These are phyloP conservation scores for Copromyces sp. DNA, from an alignment of 495 filamentous ascomycete species.

Conservation along the genomic window DNA sequence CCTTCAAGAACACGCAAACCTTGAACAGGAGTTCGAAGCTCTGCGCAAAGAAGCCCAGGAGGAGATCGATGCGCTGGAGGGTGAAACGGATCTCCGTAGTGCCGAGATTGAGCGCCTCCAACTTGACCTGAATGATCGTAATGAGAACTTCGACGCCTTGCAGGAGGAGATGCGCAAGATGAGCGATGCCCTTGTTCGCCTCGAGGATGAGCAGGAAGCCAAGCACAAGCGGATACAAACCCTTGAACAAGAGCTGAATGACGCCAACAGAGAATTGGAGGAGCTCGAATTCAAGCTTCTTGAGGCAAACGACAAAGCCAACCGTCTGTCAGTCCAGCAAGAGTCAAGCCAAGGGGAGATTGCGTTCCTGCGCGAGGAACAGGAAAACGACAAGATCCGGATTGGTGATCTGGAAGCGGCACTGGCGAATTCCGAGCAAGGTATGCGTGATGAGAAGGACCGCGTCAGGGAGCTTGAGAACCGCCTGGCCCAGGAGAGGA, in stretches of 20 bases:
- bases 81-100: constrained; percentile 60
- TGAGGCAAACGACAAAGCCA: constrained; percentile 74
- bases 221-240: constrained; percentile 54
- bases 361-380: constrained; percentile 89
- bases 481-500: constrained; percentile 63
- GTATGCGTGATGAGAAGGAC: constrained; percentile 70
- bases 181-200: constrained; percentile 68
- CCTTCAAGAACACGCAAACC: constrained; percentile 62
- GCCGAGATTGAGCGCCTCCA: constrained; percentile 64
- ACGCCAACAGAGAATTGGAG: constrained; percentile 68
- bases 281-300: constrained; percentile 62
- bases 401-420: constrained; percentile 85
- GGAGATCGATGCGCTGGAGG: constrained; percentile 74
- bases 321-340: constrained; percentile 77
- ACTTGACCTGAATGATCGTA: constrained; percentile 56
- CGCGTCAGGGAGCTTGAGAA: constrained; percentile 68
- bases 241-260: constrained; percentile 62
- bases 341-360: constrained; percentile 91
- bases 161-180: constrained; percentile 87
- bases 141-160: constrained; percentile 73
- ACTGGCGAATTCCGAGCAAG: constrained; percentile 61
- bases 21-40: constrained; percentile 70
- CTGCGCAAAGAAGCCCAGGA: constrained; percentile 71
- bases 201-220: constrained; percentile 77
- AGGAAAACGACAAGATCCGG: constrained; percentile 95